phyloP scores from a whole-genome alignment of 2,329 filamentous ascomycete species.

The Aureobasidium leucospermi region DNA sequence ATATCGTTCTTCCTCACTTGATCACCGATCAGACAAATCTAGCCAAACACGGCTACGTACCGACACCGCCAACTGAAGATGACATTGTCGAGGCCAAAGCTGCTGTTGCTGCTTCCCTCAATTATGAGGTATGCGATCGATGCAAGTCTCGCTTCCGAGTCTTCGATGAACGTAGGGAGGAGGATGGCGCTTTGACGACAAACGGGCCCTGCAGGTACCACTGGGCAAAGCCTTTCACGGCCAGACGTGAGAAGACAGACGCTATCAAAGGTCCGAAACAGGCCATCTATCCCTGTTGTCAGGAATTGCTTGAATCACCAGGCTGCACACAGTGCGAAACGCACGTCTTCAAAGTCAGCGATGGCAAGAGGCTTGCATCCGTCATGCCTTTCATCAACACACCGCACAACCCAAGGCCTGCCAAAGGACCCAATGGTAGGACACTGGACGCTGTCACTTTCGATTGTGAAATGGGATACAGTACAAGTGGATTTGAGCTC shows the following conservation, averaged over 20 bases:
- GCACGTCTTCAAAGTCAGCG: constrained; percentile 83
- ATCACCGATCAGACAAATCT: constrained; percentile 58
- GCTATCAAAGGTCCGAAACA: constrained; percentile 50
- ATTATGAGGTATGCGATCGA: constrained; percentile 84
- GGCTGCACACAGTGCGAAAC: constrained; percentile 66
- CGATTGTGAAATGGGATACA: constrained; percentile 98
- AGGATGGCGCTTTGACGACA: constrained; percentile 67
- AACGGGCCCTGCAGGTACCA: constrained; percentile 78
- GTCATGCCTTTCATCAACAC: constrained; percentile 76
- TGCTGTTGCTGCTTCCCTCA: constrained; percentile 59
- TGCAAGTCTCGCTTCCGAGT: constrained; percentile 84
- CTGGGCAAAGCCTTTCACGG: constrained; percentile 61
- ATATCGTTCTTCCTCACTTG: constrained; percentile 55
- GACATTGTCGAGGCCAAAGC: constrained; percentile 60
- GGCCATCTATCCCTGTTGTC: constrained; percentile 71
- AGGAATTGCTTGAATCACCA: constrained; percentile 63
- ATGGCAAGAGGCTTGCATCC: constrained; percentile 66
- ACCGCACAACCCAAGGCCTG: constrained; percentile 52
- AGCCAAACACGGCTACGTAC: constrained; percentile 68
- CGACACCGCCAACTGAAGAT: constrained; percentile 54
- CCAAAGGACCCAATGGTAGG: constrained; percentile 30
- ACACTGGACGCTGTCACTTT: constrained; percentile 63
- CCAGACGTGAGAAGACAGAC: constrained; percentile 48
- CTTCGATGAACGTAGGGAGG: constrained; percentile 73
- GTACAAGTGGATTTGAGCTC: constrained; percentile 77